These are phyloP conservation scores for Naegleria gruberi DNA, from an alignment of 208 protist species.

Conservation along the genomic window DNA sequence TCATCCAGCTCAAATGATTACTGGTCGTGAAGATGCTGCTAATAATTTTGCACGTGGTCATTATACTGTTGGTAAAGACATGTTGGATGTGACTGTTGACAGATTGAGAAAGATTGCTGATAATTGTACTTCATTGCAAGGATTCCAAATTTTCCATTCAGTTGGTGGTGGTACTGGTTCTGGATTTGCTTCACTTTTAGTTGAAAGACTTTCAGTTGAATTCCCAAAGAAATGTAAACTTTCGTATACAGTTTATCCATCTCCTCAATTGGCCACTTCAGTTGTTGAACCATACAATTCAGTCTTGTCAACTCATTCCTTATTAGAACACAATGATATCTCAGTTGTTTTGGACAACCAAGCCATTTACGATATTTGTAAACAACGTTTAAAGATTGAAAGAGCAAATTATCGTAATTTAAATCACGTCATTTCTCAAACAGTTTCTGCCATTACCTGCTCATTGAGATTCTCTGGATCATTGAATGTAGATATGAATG, in stretches of 20 bases:
- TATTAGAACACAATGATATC: constrained; percentile 87
- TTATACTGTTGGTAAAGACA: constrained; percentile 95
- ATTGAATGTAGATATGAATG: constrained; percentile 90
- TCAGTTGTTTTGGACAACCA: constrained; percentile 93
- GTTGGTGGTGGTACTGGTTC: constrained; percentile 97
- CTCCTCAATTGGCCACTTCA: constrained; percentile 86
- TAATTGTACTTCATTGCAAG: constrained; percentile 94
- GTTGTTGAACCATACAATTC: constrained; percentile 96
- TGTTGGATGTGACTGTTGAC: constrained; percentile 86
- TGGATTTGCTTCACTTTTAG: constrained; percentile 88
- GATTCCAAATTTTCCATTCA: constrained; percentile 96
- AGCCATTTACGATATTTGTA: constrained; percentile 89
- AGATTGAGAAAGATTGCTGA: constrained; percentile 92
- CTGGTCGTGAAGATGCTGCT: constrained; percentile 92
- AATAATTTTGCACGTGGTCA: constrained; percentile 97
- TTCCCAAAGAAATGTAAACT: constrained; percentile 97
- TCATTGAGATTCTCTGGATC: constrained; percentile 88
- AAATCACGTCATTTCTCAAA: constrained; percentile 87
- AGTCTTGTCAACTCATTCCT: constrained; percentile 83
- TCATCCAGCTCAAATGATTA: constrained; percentile 93
- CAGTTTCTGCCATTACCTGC: constrained; percentile 85
- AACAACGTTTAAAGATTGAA: constrained; percentile 78
- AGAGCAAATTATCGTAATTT: constrained; percentile 89
- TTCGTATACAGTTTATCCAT: constrained; percentile 85
- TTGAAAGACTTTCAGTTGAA: constrained; percentile 91